Percentiles rank a stretch among this genome's conserved stretches.
These are phyloP conservation scores for Hericium erinaceus DNA, from an alignment of 768 basidiomycete genomes.

Conservation along the genomic window DNA sequence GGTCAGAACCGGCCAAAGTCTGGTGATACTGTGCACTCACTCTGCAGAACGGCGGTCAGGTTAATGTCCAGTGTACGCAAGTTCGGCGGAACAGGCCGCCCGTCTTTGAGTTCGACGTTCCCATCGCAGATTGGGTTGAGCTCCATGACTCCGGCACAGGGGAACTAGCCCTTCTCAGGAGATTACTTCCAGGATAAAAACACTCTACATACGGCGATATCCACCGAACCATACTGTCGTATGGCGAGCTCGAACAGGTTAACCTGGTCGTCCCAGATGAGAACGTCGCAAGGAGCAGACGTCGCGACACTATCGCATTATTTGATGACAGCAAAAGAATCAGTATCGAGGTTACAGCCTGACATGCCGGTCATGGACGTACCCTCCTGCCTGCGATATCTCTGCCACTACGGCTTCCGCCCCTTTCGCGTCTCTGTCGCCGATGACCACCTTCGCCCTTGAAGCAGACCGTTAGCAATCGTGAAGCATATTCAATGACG, in stretches of 20 bases:
- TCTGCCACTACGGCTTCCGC: constrained; percentile 5
- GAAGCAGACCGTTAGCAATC: not conserved
- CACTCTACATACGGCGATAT: constrained; percentile 21
- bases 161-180: constrained; percentile 5
- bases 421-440: constrained; percentile 3
- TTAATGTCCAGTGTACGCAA: constrained; percentile 22
- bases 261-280: constrained; percentile 19
- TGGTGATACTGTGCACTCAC: constrained; percentile 9
- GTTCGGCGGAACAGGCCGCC: constrained; percentile 20
- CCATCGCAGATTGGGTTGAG: not conserved
- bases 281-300: constrained; percentile 13
- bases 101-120: constrained; percentile 9
- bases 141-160: constrained; percentile 16
- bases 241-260: constrained; percentile 23
- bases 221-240: constrained; percentile 18
- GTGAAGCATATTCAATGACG: not conserved
- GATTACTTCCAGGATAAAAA: not conserved
- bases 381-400: constrained; percentile 14
- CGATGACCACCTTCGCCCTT: constrained; percentile 13
- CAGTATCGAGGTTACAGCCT: not conserved
- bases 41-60: constrained; percentile 22
- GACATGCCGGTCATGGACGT: not conserved
- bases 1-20: not conserved
- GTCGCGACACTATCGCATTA: constrained; percentile 8
- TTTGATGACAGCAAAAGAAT: not conserved